Evolutionary conservation across 495 filamentous ascomycete species (phyloP).

Genomic region (Penicillium psychrofluorescens): DNA sequence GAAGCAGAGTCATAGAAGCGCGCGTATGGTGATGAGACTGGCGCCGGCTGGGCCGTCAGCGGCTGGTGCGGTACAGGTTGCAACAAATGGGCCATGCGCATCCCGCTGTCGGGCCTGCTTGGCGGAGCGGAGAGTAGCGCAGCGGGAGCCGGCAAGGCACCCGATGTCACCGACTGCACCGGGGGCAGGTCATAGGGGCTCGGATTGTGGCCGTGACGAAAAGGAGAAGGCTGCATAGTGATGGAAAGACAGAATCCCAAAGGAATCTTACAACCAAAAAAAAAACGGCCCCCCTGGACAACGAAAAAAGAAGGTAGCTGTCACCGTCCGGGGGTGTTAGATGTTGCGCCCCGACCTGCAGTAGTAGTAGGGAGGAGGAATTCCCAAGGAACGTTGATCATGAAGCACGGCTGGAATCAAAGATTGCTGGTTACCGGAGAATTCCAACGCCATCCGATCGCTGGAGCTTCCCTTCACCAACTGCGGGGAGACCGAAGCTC

Average conservation of each 20-base stretch:
- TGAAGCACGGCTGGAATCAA: too few relatives aligned
- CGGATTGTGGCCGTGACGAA: conserved; percentile 12
- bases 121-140: conserved; percentile 36
- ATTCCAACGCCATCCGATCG: too few relatives aligned
- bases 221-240: conserved; percentile 19
- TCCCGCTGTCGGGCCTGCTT: conserved; percentile 34
- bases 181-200: conserved; percentile 31
- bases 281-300: too few relatives aligned
- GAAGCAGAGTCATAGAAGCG: conserved; percentile 39
- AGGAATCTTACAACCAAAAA: not conserved
- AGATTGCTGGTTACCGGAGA: too few relatives aligned
- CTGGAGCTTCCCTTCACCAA: not conserved
- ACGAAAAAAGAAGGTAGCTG: not conserved
- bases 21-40: conserved; percentile 25
- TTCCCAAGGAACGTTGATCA: too few relatives aligned
- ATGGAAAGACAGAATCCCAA: not conserved
- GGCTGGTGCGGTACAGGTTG: conserved; percentile 30
- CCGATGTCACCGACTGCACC: conserved; percentile 34
- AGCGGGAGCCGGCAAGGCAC: conserved; percentile 26
- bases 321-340: not conserved
- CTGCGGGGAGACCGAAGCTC: not conserved
- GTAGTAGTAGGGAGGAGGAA: too few relatives aligned
- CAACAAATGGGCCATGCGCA: conserved; percentile 39
- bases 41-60: conserved; percentile 11
- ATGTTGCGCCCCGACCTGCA: too few relatives aligned